A percentile compares a stretch with the other conserved stretches of the same genome.
Evolutionary conservation across 768 basidiomycete genomes (phyloP).

Genomic region (Chalciporus pseudorubinellus): DNA sequence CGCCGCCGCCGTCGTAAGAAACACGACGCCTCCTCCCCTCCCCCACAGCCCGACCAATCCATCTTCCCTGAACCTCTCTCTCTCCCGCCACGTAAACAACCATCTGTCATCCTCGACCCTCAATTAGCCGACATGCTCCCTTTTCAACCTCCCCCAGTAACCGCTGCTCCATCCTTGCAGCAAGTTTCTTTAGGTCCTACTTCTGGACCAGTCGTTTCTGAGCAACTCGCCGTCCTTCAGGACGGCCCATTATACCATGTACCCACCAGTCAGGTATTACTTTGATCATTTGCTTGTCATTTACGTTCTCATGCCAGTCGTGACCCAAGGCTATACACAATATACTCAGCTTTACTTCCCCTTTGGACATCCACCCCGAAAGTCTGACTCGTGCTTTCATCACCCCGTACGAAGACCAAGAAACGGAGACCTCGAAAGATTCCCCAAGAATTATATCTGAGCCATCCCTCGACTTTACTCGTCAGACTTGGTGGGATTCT

Average conservation of each 20-base stretch:
- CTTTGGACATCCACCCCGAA: constrained; percentile 2
- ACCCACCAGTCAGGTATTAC: constrained; percentile 31
- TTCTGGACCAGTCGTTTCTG: constrained; percentile 10
- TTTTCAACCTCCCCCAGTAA: constrained; percentile 10
- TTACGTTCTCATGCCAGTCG: constrained; percentile 22
- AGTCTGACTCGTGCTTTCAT: constrained; percentile 7
- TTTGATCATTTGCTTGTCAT: constrained; percentile 21
- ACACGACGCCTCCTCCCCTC: not conserved
- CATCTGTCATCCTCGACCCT: constrained; percentile 24
- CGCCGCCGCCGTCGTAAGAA: constrained; percentile 24
- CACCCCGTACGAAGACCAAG: constrained; percentile 10
- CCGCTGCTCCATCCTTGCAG: not conserved
- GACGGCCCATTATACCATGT: constrained; percentile 11
- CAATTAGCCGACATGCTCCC: constrained; percentile 20
- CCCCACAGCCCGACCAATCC: constrained; percentile 4
- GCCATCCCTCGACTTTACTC: constrained; percentile 64
- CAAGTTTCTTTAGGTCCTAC: constrained; percentile 1
- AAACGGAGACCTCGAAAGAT: constrained; percentile 13
- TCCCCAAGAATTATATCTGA: constrained; percentile 39
- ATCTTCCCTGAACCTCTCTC: not conserved
- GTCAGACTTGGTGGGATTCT: constrained; percentile 80
- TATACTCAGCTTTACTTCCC: constrained; percentile 4
- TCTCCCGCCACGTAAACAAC: constrained; percentile 4
- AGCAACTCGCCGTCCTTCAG: constrained; percentile 7
- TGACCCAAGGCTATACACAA: constrained; percentile 22